These are phyloP conservation scores for Chamaecrista fasciculata DNA, from an alignment of 306 rosid species.

Conservation along the genomic window DNA sequence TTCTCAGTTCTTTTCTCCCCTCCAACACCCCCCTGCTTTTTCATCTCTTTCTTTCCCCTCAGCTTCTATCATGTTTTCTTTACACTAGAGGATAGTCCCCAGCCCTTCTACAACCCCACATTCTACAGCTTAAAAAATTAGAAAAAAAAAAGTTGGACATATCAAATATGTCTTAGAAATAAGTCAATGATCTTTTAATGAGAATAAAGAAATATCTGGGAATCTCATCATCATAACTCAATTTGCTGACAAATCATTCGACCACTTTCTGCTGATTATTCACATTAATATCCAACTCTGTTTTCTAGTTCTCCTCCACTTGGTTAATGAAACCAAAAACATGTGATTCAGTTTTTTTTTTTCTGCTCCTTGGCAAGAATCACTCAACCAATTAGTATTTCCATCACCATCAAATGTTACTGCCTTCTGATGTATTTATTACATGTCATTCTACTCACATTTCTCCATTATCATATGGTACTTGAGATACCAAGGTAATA, in stretches of 20 bases:
- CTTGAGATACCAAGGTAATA: background rate
- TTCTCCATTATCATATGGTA: background rate
- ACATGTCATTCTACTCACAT: background rate
- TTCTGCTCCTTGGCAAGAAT: background rate
- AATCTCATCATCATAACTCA: constrained; percentile 6
- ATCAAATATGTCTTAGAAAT: background rate
- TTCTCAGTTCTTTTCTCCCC: background rate
- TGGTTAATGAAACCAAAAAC: background rate
- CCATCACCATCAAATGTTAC: background rate
- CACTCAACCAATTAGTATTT: constrained; percentile 5
- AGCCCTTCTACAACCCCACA: background rate
- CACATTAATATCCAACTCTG: constrained; percentile 7
- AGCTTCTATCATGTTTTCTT: background rate
- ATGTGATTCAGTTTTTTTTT: constrained; percentile 7
- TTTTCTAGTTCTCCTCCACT: constrained; percentile 14
- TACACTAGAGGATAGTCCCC: background rate
- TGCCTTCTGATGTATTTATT: constrained; percentile 21
- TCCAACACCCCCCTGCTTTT: background rate
- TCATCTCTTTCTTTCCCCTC: background rate
- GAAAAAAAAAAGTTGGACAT: background rate
- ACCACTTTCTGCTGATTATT: constrained; percentile 1
- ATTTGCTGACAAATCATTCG: background rate
- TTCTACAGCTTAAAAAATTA: background rate
- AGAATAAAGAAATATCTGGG: constrained; percentile 1
- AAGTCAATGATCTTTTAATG: constrained; percentile 24